phyloP scores from a whole-genome alignment of 257 asterid species.

The Primulina tabacum region DNA sequence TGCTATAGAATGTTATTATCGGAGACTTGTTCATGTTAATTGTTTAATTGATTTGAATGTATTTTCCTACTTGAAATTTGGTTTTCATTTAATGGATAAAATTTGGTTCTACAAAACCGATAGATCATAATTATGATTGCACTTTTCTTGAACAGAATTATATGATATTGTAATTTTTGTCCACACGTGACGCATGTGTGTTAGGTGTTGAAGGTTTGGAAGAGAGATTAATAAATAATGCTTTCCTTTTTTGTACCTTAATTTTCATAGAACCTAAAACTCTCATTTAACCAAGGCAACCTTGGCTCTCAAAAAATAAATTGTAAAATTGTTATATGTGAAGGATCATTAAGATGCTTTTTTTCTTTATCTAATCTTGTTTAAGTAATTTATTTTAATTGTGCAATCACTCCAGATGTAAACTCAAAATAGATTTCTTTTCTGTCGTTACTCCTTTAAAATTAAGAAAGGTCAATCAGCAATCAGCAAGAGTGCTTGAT shows the following conservation, averaged over 20 bases:
- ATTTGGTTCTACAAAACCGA: neutral
- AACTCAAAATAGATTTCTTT: no score
- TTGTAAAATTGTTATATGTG: neutral
- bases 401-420: neutral
- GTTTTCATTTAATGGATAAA: neutral
- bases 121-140: neutral
- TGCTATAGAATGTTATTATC: neutral
- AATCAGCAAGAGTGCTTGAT: neutral
- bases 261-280: neutral
- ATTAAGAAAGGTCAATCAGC: neutral
- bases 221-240: neutral
- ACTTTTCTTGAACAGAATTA: neutral
- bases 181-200: neutral
- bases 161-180: neutral
- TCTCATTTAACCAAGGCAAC: neutral
- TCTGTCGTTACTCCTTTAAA: neutral
- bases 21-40: constrained; percentile 2
- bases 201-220: neutral
- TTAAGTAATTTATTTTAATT: neutral
- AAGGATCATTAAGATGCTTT: neutral
- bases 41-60: neutral
- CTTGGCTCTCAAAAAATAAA: neutral
- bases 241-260: neutral
- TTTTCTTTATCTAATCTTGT: neutral
- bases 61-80: neutral